Evolutionary conservation across 2,329 filamentous ascomycete genomes (phyloP).

Genomic region (Venturiaceae sp.): DNA sequence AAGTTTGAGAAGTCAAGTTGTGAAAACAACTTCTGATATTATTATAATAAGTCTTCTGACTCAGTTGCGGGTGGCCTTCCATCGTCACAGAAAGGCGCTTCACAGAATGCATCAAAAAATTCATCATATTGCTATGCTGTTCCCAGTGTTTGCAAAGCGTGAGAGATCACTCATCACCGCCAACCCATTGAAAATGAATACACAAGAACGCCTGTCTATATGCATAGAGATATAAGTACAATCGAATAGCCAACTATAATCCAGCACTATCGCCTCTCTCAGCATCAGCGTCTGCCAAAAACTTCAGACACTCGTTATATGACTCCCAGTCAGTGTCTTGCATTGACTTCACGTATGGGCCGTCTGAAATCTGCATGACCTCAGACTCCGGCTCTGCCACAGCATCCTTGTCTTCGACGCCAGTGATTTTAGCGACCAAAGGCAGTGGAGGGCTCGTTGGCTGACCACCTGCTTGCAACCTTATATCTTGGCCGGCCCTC

Average conservation of each 20-base stretch:
- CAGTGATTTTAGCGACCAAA: slow-evolving; percentile 6
- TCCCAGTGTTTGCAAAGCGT: no score
- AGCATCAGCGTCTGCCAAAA: background rate
- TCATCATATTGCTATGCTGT: no score
- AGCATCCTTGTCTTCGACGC: background rate
- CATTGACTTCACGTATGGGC: slow-evolving; percentile 9
- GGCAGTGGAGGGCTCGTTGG: background rate
- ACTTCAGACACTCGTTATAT: slow-evolving; percentile 7
- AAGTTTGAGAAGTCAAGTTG: no score
- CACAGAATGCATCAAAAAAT: no score
- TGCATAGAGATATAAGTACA: background rate
- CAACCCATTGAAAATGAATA: background rate
- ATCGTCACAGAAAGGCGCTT: no score
- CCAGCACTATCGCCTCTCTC: background rate
- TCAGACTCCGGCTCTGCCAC: background rate
- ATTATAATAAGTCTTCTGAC: no score
- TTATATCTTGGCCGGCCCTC: slow-evolving; percentile 1
- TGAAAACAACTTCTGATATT: no score
- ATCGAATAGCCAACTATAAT: background rate
- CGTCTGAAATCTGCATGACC: slow-evolving; percentile 8
- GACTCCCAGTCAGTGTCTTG: slow-evolving; percentile 7
- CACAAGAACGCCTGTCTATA: background rate
- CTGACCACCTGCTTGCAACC: background rate
- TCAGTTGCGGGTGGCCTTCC: no score
- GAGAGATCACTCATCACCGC: background rate